These are phyloP conservation scores for Starmerella stellata DNA, from an alignment of 805 yeast species.

Conservation along the genomic window DNA sequence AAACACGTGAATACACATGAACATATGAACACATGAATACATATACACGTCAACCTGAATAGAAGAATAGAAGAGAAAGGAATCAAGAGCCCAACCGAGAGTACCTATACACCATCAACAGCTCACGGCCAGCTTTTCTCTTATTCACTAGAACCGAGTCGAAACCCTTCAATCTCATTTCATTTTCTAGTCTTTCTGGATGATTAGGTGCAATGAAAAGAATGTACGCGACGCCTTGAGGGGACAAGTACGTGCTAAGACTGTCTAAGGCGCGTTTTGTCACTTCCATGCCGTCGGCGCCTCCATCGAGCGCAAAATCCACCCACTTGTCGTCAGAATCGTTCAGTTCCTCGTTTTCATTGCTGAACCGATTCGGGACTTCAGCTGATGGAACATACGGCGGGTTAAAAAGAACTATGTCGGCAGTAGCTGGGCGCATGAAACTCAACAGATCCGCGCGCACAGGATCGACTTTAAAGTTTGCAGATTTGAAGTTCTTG, in stretches of 20 bases:
- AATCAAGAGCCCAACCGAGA: neutral
- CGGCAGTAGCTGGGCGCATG: slow-evolving; percentile 30
- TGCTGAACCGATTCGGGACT: no score
- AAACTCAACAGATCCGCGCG: slow-evolving; percentile 33
- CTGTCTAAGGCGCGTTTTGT: slow-evolving; percentile 45
- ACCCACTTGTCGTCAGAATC: slow-evolving; percentile 40
- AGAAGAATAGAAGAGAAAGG: neutral
- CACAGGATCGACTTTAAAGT: slow-evolving; percentile 36
- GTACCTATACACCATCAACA: slow-evolving; percentile 55
- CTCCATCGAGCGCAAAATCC: slow-evolving; percentile 81
- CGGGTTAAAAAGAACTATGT: slow-evolving; percentile 74
- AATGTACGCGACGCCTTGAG: slow-evolving; percentile 62
- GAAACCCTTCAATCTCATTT: slow-evolving; percentile 40
- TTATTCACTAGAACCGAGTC: slow-evolving; percentile 32
- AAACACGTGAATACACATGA: no score
- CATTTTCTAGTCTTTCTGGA: slow-evolving; percentile 41
- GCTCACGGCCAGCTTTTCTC: slow-evolving; percentile 94
- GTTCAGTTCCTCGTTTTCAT: slow-evolving; percentile 2
- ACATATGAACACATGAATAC: no score
- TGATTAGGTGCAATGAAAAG: slow-evolving; percentile 81
- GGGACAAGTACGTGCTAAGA: slow-evolving; percentile 36
- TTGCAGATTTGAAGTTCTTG: slow-evolving; percentile 16
- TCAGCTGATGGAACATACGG: slow-evolving; percentile 84
- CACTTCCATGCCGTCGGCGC: slow-evolving; percentile 74
- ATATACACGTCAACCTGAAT: no score